A percentile compares a stretch with the other conserved stretches of the same genome.
These are phyloP conservation scores for Yarrowia yakushimensis DNA, from an alignment of 805 yeast genomes.

Conservation along the genomic window DNA sequence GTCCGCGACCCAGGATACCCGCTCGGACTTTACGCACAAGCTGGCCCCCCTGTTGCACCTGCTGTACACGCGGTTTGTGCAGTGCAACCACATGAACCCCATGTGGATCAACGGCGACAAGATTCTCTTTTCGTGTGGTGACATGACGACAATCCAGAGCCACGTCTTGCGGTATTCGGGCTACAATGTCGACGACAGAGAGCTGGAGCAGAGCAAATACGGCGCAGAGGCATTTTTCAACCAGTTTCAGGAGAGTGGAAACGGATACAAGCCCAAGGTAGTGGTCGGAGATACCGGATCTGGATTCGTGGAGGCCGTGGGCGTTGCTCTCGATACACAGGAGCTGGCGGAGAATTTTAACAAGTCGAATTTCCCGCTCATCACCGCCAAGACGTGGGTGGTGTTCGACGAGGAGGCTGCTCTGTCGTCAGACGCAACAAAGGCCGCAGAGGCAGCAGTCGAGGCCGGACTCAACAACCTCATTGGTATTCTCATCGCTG, in stretches of 20 bases:
- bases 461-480: constrained; percentile 5
- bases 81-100: constrained; percentile 23
- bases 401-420: constrained; percentile 12
- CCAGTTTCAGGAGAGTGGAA: constrained; percentile 15
- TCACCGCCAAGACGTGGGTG: constrained; percentile 18
- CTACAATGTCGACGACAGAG: constrained; percentile 5
- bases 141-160: constrained; percentile 19
- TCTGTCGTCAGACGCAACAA: background rate
- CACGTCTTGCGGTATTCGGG: constrained; percentile 5
- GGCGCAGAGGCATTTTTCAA: constrained; percentile 19
- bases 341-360: constrained; percentile 21
- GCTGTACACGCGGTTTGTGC: constrained; percentile 10
- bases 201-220: background rate
- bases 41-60: constrained; percentile 14
- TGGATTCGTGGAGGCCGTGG: constrained; percentile 24
- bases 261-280: constrained; percentile 11
- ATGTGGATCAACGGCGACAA: constrained; percentile 22
- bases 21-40: background rate
- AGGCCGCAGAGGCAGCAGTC: constrained; percentile 17
- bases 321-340: constrained; percentile 13
- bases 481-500: background rate
- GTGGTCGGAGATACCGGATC: constrained; percentile 22
- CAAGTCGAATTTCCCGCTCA: constrained; percentile 5
- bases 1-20: constrained; percentile 4
- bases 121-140: constrained; percentile 17